Evolutionary conservation across 2,329 filamentous ascomycete genomes (phyloP).

Genomic region (Claviceps sp.): DNA sequence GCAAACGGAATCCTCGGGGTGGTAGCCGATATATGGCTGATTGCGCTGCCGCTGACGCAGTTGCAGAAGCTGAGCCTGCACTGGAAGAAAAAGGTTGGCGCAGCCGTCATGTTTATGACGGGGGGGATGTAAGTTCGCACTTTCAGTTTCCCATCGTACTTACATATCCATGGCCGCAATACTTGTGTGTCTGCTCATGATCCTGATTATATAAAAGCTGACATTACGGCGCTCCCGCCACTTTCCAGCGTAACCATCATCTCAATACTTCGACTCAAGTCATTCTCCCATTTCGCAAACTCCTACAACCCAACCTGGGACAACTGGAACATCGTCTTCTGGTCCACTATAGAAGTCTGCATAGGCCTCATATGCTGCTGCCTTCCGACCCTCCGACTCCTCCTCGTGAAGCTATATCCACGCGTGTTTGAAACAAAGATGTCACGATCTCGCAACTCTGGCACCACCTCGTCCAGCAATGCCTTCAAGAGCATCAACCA

Average conservation of each 20-base stretch:
- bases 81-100: constrained; percentile 16
- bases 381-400: constrained; percentile 13
- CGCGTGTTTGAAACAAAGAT: not conserved
- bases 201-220: not conserved
- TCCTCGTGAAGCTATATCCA: constrained; percentile 7
- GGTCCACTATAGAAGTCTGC: constrained; percentile 15
- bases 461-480: constrained; percentile 1
- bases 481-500: not conserved
- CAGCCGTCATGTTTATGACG: constrained; percentile 29
- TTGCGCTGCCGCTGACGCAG: constrained; percentile 29
- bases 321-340: constrained; percentile 10
- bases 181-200: not conserved
- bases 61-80: constrained; percentile 21
- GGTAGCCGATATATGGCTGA: constrained; percentile 30
- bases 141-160: constrained; percentile 1
- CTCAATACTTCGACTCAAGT: constrained; percentile 13
- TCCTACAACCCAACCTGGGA: constrained; percentile 15
- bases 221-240: not conserved
- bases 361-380: constrained; percentile 15
- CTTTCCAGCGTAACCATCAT: constrained; percentile 12
- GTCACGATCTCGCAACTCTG: not conserved
- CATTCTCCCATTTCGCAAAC: constrained; percentile 11
- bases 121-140: constrained; percentile 18
- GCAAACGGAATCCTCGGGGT: constrained; percentile 34
- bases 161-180: not conserved